These are phyloP conservation scores for Arxiozyma slooffiae DNA, from an alignment of 1,139 yeast genomes.

Conservation along the genomic window DNA sequence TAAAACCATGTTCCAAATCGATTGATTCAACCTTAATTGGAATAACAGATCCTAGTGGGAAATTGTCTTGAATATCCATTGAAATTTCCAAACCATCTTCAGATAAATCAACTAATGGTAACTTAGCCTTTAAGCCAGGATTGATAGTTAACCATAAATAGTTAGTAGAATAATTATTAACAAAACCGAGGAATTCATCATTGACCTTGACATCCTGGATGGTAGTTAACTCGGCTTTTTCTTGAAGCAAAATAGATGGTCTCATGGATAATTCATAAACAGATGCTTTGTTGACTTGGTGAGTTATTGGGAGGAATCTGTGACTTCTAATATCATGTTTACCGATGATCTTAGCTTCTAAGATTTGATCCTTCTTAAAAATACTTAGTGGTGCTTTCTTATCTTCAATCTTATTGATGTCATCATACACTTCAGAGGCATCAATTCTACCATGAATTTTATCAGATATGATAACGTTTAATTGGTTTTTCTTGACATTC, in stretches of 20 bases:
- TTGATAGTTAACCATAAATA: conserved; percentile 62
- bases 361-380: conserved; percentile 48
- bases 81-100: conserved; percentile 40
- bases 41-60: conserved; percentile 65
- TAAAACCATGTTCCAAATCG: conserved; percentile 44
- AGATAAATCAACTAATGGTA: conserved; percentile 57
- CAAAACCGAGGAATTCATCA: conserved; percentile 50
- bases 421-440: conserved; percentile 57
- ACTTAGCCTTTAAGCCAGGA: conserved; percentile 58
- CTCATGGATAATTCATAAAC: conserved; percentile 60
- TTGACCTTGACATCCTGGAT: conserved; percentile 49
- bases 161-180: conserved; percentile 50
- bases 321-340: conserved; percentile 66
- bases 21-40: conserved; percentile 46
- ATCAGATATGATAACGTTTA: conserved; percentile 69
- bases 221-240: conserved; percentile 31
- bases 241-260: conserved; percentile 39
- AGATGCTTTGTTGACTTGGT: conserved; percentile 45
- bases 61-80: conserved; percentile 42
- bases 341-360: conserved; percentile 66
- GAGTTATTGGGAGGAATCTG: conserved; percentile 59
- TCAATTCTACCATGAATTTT: conserved; percentile 76
- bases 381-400: conserved; percentile 47
- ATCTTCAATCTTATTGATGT: conserved; percentile 47
- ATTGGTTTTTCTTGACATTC: conserved; percentile 61